Percentiles rank a stretch among this genome's conserved stretches.
phyloP scores from a whole-genome alignment of 2,329 filamentous ascomycete species.

The Paracoccidioides brasiliensis region DNA sequence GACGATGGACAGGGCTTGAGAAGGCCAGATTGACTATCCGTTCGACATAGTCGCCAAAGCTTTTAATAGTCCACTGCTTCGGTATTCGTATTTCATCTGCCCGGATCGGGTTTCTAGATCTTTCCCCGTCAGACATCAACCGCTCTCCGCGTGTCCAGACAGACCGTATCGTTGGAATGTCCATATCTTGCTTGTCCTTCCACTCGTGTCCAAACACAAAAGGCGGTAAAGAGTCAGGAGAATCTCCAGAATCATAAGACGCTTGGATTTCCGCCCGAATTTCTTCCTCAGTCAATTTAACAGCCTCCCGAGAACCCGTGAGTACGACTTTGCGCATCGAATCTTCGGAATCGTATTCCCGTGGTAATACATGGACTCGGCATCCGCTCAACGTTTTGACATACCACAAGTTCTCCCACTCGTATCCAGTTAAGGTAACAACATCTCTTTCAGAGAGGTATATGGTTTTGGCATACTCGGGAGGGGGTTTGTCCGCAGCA shows the following conservation, averaged over 20 bases:
- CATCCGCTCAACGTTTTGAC: constrained; percentile 25
- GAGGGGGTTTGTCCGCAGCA: constrained; percentile 6
- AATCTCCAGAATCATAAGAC: too few relatives aligned
- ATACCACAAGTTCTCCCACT: constrained; percentile 27
- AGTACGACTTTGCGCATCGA: constrained; percentile 23
- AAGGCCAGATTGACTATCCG: constrained; percentile 20
- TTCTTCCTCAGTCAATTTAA: constrained; percentile 20
- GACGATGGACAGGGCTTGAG: constrained; percentile 11
- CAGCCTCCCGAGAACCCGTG: constrained; percentile 22
- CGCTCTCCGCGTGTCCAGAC: constrained; percentile 15
- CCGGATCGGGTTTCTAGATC: neutral
- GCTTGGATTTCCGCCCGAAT: constrained; percentile 10
- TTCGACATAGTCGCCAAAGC: constrained; percentile 29
- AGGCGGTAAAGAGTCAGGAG: constrained; percentile 2
- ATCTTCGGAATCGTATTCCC: constrained; percentile 19
- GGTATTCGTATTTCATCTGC: constrained; percentile 9
- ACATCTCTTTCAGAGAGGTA: constrained; percentile 25
- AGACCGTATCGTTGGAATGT: constrained; percentile 20
- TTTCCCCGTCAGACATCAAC: neutral
- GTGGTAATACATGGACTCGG: constrained; percentile 23
- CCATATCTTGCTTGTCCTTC: constrained; percentile 5
- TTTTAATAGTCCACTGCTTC: constrained; percentile 19
- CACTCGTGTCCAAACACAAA: constrained; percentile 10
- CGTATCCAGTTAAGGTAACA: constrained; percentile 20
- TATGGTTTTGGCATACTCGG: constrained; percentile 19